Percentiles rank a stretch among this genome's conserved stretches.
Conservation (phyloP, 345 rosid genomes). For the Tarenaya hassleriana region DNA sequence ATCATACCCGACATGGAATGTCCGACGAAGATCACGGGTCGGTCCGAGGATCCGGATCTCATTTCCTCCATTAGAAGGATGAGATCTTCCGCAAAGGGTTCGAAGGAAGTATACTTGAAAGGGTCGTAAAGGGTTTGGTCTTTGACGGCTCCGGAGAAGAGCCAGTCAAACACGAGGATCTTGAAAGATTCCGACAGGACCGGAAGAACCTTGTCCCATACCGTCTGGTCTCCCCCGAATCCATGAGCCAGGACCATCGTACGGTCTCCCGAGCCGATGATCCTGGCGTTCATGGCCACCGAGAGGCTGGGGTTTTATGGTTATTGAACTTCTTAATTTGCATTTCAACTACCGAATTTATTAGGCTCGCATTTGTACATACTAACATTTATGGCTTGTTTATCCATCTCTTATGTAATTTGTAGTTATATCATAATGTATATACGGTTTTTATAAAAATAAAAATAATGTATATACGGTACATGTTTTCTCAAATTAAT, state of each 20-base stretch:
- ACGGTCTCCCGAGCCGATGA: conserved; percentile 43
- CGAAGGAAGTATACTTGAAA: conserved; percentile 45
- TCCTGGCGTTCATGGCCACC: conserved; percentile 53
- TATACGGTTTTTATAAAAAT: conserved; percentile 21
- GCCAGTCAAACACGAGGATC: conserved; percentile 70
- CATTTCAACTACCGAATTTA: conserved; percentile 30
- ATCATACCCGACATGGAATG: conserved; percentile 88
- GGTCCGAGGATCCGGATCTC: conserved; percentile 24
- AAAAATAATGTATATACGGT: too few species aligned
- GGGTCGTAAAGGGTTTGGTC: conserved; percentile 52
- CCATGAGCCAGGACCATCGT: conserved; percentile 62
- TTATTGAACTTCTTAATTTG: conserved; percentile 20
- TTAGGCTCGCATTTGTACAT: conserved; percentile 31
- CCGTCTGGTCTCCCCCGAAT: conserved; percentile 59
- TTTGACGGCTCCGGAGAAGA: conserved; percentile 57
- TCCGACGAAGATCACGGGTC: conserved; percentile 44
- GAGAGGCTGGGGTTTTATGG: conserved; percentile 26
- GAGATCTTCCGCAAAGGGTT: conserved; percentile 52
- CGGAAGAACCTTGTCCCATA: conserved; percentile 57
- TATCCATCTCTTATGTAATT: conserved; percentile 26
- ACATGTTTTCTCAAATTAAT: too few species aligned
- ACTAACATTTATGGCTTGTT: conserved; percentile 28
- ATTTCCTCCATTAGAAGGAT: conserved; percentile 52
- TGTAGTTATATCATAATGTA: conserved; percentile 13
- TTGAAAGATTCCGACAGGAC: conserved; percentile 34